Conservation (phyloP, 352 stramenopile genomes). For the Pythium chondricola region DNA sequence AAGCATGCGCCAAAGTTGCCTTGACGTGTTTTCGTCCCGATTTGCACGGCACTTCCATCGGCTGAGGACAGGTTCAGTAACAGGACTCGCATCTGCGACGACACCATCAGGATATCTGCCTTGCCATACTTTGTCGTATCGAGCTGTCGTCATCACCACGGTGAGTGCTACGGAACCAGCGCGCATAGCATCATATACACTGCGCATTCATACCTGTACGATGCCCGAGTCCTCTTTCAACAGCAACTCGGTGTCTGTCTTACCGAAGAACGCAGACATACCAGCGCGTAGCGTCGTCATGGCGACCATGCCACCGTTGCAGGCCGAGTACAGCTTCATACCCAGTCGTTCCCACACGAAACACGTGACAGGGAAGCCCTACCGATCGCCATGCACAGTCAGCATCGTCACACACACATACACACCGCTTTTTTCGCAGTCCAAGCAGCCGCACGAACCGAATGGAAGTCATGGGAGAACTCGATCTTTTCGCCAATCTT, state of each 20-base stretch:
- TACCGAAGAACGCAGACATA: conserved; percentile 82
- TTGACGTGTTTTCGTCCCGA: conserved; percentile 77
- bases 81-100: conserved; percentile 73
- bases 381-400: no score
- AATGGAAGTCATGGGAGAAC: conserved; percentile 84
- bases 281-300: conserved; percentile 72
- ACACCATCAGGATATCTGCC: conserved; percentile 75
- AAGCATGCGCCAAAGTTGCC: conserved; percentile 81
- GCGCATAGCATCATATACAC: no score
- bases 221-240: conserved; percentile 84
- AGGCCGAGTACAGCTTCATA: conserved; percentile 73
- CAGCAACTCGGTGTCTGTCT: conserved; percentile 71
- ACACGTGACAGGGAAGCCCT: conserved; percentile 73
- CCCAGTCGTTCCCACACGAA: conserved; percentile 76
- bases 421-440: no score
- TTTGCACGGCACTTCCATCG: conserved; percentile 71
- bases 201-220: conserved; percentile 45
- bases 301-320: conserved; percentile 68
- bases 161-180: no score
- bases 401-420: no score
- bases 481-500: conserved; percentile 85
- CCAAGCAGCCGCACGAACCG: no score
- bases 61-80: conserved; percentile 68
- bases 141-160: no score
- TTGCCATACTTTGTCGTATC: conserved; percentile 48